Evolutionary conservation across 139 green algal species (phyloP).

Genomic region (Auxenochlorella protothecoides): DNA sequence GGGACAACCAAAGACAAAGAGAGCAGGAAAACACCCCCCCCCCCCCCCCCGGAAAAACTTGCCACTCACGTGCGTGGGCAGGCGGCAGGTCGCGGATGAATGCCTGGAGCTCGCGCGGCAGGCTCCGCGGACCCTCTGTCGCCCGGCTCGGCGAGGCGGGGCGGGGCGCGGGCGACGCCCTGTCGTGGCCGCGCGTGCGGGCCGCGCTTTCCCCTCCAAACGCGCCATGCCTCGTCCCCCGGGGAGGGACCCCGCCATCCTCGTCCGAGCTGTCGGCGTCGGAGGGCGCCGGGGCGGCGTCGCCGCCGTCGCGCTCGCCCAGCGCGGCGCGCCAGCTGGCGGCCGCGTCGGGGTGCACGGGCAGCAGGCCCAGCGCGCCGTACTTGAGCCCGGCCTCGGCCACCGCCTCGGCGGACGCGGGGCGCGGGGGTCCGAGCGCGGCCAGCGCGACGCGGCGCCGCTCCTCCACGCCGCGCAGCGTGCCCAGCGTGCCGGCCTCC

Average conservation of each 20-base stretch:
- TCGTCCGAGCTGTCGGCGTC: too few species aligned
- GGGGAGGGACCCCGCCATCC: too few species aligned
- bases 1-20: background rate
- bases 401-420: slow-evolving; percentile 1
- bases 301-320: too few species aligned
- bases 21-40: background rate
- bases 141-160: slow-evolving; percentile 1
- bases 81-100: slow-evolving; percentile 44
- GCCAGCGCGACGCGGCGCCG: slow-evolving; percentile 20
- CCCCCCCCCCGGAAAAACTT: too few species aligned
- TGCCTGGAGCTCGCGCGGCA: slow-evolving; percentile 35
- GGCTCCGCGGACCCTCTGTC: slow-evolving; percentile 15
- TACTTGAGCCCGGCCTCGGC: slow-evolving; percentile 39
- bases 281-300: too few species aligned
- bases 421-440: background rate
- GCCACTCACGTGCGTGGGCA: slow-evolving; percentile 8
- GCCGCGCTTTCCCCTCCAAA: too few species aligned
- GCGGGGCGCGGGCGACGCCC: background rate
- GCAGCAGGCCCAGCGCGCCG: slow-evolving; percentile 27
- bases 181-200: too few species aligned
- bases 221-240: too few species aligned
- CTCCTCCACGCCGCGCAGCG: slow-evolving; percentile 15
- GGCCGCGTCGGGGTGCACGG: slow-evolving; percentile 1
- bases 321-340: background rate
- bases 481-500: slow-evolving; percentile 31